Conservation (phyloP, 768 basidiomycete genomes). For the Lactifluus pinguis region DNA sequence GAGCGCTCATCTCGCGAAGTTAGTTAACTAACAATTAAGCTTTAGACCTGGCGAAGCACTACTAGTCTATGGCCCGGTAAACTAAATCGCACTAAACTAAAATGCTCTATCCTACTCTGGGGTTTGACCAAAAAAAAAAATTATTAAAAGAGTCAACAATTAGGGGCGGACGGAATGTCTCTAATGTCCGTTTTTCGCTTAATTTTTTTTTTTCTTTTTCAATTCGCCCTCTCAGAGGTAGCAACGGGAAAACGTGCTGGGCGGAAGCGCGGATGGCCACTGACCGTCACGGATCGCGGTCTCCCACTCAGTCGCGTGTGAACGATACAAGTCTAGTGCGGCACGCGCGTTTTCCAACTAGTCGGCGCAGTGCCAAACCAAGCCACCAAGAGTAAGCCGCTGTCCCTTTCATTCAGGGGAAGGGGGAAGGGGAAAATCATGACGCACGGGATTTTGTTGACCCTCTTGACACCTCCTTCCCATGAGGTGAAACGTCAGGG, state of each 20-base stretch:
- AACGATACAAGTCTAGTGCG: slow-evolving; percentile 41
- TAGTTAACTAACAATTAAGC: slow-evolving; percentile 14
- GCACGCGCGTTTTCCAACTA: slow-evolving; percentile 75
- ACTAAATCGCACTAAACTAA: slow-evolving; percentile 9
- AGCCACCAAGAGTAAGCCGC: slow-evolving; percentile 5
- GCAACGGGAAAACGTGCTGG: slow-evolving; percentile 72
- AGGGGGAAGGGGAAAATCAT: neutral
- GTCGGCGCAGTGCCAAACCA: slow-evolving; percentile 5
- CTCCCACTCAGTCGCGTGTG: slow-evolving; percentile 62
- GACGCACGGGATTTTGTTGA: slow-evolving; percentile 60
- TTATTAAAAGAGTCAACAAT: neutral
- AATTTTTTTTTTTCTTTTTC: neutral
- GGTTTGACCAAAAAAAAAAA: neutral
- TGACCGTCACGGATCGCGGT: slow-evolving; percentile 43
- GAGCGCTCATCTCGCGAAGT: neutral
- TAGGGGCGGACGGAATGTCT: neutral
- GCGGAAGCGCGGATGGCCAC: slow-evolving; percentile 72
- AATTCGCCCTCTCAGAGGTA: slow-evolving; percentile 38
- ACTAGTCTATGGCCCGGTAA: slow-evolving; percentile 1
- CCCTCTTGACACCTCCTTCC: slow-evolving; percentile 66
- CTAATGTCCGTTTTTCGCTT: neutral
- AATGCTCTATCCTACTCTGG: neutral
- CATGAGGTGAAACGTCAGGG: slow-evolving; percentile 78
- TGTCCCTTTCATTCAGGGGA: neutral
- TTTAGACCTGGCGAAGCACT: slow-evolving; percentile 15